Percentiles rank a stretch among this genome's conserved stretches.
Conservation (phyloP, 495 filamentous ascomycete genomes). For the Neurospora sp. region DNA sequence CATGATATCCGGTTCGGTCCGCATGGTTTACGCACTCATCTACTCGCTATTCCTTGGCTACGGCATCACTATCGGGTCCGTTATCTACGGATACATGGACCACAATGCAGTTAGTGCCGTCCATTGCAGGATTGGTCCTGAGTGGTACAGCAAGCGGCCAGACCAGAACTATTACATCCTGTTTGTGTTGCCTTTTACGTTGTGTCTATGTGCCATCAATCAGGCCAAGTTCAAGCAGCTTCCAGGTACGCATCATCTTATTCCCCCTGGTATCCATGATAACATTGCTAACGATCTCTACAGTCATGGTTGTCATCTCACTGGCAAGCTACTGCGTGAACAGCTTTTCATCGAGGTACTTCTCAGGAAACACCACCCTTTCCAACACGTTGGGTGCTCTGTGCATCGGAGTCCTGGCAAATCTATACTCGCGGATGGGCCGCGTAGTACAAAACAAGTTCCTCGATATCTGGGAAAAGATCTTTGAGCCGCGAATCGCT, state of each 20-base stretch:
- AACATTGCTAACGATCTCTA: not conserved
- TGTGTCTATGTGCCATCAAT: conserved; percentile 77
- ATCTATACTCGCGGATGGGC: conserved; percentile 74
- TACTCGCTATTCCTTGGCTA: conserved; percentile 96
- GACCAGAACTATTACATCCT: conserved; percentile 53
- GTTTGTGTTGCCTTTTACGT: conserved; percentile 73
- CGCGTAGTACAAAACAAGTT: conserved; percentile 24
- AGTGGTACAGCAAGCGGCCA: conserved; percentile 41
- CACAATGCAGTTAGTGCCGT: conserved; percentile 61
- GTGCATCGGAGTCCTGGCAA: conserved; percentile 75
- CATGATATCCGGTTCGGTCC: conserved; percentile 82
- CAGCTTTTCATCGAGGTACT: conserved; percentile 62
- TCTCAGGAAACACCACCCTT: conserved; percentile 69
- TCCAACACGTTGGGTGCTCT: conserved; percentile 79
- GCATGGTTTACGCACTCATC: conserved; percentile 93
- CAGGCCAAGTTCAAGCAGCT: conserved; percentile 85
- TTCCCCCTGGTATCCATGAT: not conserved
- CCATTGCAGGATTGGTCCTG: conserved; percentile 41
- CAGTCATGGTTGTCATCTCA: conserved; percentile 66
- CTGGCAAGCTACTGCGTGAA: conserved; percentile 82
- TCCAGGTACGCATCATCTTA: conserved; percentile 53
- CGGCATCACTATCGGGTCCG: conserved; percentile 89
- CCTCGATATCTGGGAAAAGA: conserved; percentile 21
- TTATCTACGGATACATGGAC: conserved; percentile 78
- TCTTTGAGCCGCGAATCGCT: conserved; percentile 13